phyloP scores from a whole-genome alignment of 257 asterid genomes.

The Solanum rostratum region DNA sequence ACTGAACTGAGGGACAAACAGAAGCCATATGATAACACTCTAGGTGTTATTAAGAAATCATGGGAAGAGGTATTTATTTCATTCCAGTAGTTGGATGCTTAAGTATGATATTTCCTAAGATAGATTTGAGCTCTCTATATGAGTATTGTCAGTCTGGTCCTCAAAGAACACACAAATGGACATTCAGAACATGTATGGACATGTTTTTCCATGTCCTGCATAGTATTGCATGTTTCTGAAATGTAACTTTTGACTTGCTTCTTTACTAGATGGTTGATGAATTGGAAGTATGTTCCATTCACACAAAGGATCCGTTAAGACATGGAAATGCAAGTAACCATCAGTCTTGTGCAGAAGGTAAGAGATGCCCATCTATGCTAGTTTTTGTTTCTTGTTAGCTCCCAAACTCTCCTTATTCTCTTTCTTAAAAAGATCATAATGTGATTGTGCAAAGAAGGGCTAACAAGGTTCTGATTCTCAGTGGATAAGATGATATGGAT shows the following conservation, averaged over 20 bases:
- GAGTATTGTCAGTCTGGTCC: not conserved
- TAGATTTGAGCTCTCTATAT: not conserved
- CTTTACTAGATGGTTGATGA: slow-evolving; percentile 59
- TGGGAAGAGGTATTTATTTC: slow-evolving; percentile 58
- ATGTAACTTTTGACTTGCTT: slow-evolving; percentile 6
- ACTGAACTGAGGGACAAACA: slow-evolving; percentile 50
- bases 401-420: not conserved
- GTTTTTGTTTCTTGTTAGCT: slow-evolving; percentile 8
- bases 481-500: not conserved
- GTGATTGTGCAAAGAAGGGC: not conserved
- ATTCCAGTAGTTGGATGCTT: not conserved
- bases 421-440: not conserved
- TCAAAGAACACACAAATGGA: not conserved
- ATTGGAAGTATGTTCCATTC: slow-evolving; percentile 43
- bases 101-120: not conserved
- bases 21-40: slow-evolving; percentile 38
- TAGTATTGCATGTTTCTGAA: not conserved
- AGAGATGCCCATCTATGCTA: slow-evolving; percentile 8
- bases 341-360: slow-evolving; percentile 33
- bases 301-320: slow-evolving; percentile 27
- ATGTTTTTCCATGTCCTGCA: not conserved
- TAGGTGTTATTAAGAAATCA: slow-evolving; percentile 39
- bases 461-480: not conserved
- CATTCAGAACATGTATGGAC: not conserved
- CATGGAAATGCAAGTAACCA: slow-evolving; percentile 29